Conservation (phyloP, 768 basidiomycete genomes). For the Fistulinella prunicolor region DNA sequence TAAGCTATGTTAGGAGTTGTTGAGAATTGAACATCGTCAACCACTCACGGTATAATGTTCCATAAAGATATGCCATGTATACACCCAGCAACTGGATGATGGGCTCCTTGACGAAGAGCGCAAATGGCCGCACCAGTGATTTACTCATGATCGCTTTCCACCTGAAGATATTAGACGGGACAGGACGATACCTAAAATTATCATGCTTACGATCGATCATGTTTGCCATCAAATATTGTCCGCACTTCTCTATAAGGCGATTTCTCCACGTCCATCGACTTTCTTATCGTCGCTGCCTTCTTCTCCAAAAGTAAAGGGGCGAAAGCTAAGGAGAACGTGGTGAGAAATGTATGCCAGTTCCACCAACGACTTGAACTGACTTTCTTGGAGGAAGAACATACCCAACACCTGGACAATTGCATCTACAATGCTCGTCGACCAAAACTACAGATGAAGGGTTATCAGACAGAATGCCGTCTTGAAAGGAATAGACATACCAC, state of each 20-base stretch:
- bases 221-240: slow-evolving; percentile 44
- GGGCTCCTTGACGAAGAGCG: slow-evolving; percentile 55
- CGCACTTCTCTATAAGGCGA: slow-evolving; percentile 36
- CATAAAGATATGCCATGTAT: slow-evolving; percentile 72
- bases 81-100: slow-evolving; percentile 66
- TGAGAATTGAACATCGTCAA: not conserved
- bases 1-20: slow-evolving; percentile 22
- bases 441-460: slow-evolving; percentile 42
- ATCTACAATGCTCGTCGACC: slow-evolving; percentile 61
- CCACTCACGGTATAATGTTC: slow-evolving; percentile 51
- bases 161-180: slow-evolving; percentile 28
- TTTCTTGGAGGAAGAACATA: slow-evolving; percentile 59
- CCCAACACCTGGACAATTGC: slow-evolving; percentile 54
- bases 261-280: slow-evolving; percentile 48
- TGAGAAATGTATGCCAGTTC: slow-evolving; percentile 11
- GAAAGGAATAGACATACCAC: slow-evolving; percentile 41
- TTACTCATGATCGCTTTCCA: slow-evolving; percentile 50
- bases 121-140: slow-evolving; percentile 66
- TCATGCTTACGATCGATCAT: slow-evolving; percentile 42
- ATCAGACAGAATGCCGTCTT: not conserved
- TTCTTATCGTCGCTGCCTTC: slow-evolving; percentile 48
- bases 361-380: slow-evolving; percentile 33
- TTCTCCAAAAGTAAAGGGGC: slow-evolving; percentile 39
- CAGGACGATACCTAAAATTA: not conserved
- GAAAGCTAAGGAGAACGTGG: slow-evolving; percentile 21